These are phyloP conservation scores for Colletotrichum tanaceti DNA, from an alignment of 2,329 filamentous ascomycete genomes.

Conservation along the genomic window DNA sequence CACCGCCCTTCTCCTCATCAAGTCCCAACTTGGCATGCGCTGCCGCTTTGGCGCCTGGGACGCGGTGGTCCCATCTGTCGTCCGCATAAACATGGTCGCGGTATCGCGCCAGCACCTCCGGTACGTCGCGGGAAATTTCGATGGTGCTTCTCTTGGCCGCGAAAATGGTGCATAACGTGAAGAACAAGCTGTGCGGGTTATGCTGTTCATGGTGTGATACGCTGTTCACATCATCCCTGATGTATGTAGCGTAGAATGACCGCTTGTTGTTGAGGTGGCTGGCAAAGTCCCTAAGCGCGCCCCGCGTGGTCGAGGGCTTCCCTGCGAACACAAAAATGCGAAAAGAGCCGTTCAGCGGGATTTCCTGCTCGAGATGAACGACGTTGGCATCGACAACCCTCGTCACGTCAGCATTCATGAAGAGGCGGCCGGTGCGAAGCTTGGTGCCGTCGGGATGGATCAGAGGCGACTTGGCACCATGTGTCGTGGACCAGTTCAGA, in stretches of 20 bases:
- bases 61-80: slow-evolving; percentile 78
- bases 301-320: slow-evolving; percentile 65
- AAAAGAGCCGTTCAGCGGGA: slow-evolving; percentile 89
- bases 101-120: slow-evolving; percentile 78
- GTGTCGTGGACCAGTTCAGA: slow-evolving; percentile 83
- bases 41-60: slow-evolving; percentile 76
- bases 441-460: slow-evolving; percentile 75
- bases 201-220: slow-evolving; percentile 83
- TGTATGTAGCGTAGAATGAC: slow-evolving; percentile 79
- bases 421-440: slow-evolving; percentile 78
- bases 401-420: slow-evolving; percentile 84
- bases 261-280: slow-evolving; percentile 70
- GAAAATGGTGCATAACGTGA: slow-evolving; percentile 82
- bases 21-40: slow-evolving; percentile 91
- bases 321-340: slow-evolving; percentile 90
- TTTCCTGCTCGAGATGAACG: slow-evolving; percentile 89
- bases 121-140: slow-evolving; percentile 78
- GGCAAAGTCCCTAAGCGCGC: slow-evolving; percentile 78
- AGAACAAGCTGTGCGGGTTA: slow-evolving; percentile 87
- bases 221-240: slow-evolving; percentile 67
- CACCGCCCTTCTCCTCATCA: slow-evolving; percentile 76
- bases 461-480: slow-evolving; percentile 76
- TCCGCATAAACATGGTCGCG: slow-evolving; percentile 88
- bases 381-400: slow-evolving; percentile 89
- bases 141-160: slow-evolving; percentile 74